Percentiles rank a stretch among this genome's conserved stretches.
phyloP scores from a whole-genome alignment of 2,329 filamentous ascomycete genomes.

The Cladosporium austrohemisphaericum region DNA sequence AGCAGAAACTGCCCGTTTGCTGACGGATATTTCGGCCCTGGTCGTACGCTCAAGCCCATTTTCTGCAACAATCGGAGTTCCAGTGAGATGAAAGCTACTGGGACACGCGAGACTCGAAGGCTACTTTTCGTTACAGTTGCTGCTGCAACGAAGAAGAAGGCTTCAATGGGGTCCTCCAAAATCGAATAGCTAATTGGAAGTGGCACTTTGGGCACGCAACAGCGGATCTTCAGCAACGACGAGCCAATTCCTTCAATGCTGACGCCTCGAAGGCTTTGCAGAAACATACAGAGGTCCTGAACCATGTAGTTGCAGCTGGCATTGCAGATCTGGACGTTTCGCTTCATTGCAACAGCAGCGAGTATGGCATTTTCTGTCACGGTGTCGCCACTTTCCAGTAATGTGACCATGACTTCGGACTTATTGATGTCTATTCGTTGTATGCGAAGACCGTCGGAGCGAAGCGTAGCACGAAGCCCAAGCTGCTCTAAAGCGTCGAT shows the following conservation, averaged over 20 bases:
- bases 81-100: background rate
- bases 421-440: background rate
- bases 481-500: constrained; percentile 2
- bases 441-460: background rate
- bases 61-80: background rate
- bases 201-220: background rate
- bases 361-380: constrained; percentile 5
- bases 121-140: background rate
- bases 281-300: constrained; percentile 6
- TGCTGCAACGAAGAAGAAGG: background rate
- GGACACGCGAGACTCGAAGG: background rate
- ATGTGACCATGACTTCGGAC: background rate
- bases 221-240: background rate
- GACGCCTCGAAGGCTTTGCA: background rate
- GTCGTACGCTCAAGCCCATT: background rate
- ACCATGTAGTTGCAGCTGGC: constrained; percentile 10
- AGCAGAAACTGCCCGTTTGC: background rate
- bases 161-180: background rate
- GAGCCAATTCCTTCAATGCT: background rate
- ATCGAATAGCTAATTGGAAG: background rate
- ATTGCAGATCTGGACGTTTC: background rate
- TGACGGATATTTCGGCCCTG: background rate
- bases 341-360: background rate
- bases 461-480: background rate
- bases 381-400: background rate